Conservation (phyloP, 441 rosid species). For the Euphorbia celastroides region DNA sequence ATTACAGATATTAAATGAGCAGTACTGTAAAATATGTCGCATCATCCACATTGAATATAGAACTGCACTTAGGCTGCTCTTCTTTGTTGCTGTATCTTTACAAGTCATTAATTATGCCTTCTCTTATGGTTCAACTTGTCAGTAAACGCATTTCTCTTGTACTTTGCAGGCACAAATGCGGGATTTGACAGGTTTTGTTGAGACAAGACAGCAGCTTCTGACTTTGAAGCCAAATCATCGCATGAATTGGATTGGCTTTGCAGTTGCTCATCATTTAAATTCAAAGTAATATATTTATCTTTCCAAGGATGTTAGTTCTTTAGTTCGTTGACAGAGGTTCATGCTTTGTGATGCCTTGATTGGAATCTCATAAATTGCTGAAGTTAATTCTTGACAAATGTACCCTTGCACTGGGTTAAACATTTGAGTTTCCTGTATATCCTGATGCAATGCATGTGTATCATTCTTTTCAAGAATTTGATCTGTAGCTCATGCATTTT, state of each 20-base stretch:
- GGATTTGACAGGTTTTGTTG: constrained; percentile 93
- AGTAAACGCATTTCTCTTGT: constrained; percentile 9
- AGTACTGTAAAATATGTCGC: background rate
- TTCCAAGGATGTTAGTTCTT: constrained; percentile 2
- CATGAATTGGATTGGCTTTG: constrained; percentile 99
- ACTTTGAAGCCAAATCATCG: constrained; percentile 97
- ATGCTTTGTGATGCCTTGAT: background rate
- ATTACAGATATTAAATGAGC: background rate
- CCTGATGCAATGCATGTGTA: background rate
- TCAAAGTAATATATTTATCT: constrained; percentile 53
- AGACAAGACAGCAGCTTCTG: constrained; percentile 95
- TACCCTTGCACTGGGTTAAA: too few species aligned
- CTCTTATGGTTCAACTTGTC: too few species aligned
- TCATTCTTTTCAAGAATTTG: background rate
- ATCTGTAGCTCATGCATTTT: background rate
- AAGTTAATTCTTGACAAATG: background rate
- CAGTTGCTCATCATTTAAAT: constrained; percentile 95
- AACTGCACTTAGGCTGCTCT: background rate
- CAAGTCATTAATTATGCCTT: background rate
- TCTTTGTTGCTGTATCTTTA: background rate
- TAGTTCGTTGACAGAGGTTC: background rate
- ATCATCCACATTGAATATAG: background rate
- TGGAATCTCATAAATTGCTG: background rate
- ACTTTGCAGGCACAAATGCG: constrained; percentile 97
- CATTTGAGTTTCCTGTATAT: too few species aligned